phyloP scores from a whole-genome alignment of 192 early-diverging fungal genomes.

The Backusella macrospora region DNA sequence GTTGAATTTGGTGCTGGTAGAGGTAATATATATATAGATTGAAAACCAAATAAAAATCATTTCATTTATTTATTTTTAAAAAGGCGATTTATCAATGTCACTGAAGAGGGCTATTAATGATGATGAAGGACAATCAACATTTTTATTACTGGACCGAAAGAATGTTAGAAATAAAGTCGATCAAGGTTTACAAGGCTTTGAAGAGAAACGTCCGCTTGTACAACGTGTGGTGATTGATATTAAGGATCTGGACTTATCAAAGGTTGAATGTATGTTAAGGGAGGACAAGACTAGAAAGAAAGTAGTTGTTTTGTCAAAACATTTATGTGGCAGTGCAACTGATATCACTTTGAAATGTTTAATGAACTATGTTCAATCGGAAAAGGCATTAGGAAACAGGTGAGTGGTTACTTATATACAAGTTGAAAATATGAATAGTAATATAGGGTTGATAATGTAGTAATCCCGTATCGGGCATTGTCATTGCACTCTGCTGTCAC shows the following conservation, averaged over 20 bases:
- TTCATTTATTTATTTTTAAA: background rate
- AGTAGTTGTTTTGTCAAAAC: conserved; percentile 83
- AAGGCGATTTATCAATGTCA: conserved; percentile 52
- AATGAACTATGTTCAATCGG: conserved; percentile 50
- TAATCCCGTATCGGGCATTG: conserved; percentile 62
- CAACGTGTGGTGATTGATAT: conserved; percentile 78
- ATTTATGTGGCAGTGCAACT: conserved; percentile 89
- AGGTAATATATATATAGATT: conserved; percentile 45
- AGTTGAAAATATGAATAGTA: background rate
- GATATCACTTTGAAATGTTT: conserved; percentile 83
- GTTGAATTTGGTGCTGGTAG: conserved; percentile 84
- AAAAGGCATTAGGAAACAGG: conserved; percentile 34
- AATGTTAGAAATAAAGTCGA: conserved; percentile 78
- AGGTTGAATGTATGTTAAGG: conserved; percentile 46
- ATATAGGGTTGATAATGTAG: background rate
- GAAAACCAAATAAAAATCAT: background rate
- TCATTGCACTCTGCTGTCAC: conserved; percentile 93
- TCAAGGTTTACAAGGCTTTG: conserved; percentile 39
- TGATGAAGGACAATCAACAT: conserved; percentile 43
- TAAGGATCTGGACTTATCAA: conserved; percentile 78
- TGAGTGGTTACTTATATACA: conserved; percentile 15
- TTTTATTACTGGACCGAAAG: conserved; percentile 77
- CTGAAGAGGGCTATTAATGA: conserved; percentile 49
- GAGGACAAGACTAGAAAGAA: conserved; percentile 41
- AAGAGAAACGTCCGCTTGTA: conserved; percentile 47